A percentile compares a stretch with the other conserved stretches of the same genome.
Conservation (phyloP, 305 asterid species). For the Petunia hybrid region DNA sequence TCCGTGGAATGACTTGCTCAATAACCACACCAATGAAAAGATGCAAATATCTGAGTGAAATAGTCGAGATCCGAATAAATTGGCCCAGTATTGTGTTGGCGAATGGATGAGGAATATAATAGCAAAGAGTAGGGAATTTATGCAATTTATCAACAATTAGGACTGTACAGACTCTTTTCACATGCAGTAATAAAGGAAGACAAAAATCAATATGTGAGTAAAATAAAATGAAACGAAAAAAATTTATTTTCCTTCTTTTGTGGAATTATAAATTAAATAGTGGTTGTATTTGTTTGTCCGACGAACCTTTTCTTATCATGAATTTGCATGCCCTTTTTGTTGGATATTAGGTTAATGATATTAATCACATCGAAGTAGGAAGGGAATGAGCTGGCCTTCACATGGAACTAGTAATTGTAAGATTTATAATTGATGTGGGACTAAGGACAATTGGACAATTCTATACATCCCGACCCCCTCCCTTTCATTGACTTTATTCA, state of each 20-base stretch:
- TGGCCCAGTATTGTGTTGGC: background rate
- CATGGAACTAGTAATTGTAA: conserved; percentile 24
- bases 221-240: background rate
- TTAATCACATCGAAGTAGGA: conserved; percentile 26
- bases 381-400: conserved; percentile 30
- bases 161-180: background rate
- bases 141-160: conserved; percentile 9
- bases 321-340: background rate
- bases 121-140: background rate
- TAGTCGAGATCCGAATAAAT: background rate
- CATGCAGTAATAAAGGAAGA: background rate
- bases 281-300: background rate
- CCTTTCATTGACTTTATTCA: conserved; percentile 24
- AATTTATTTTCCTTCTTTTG: background rate
- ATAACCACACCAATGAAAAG: too few species aligned
- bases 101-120: background rate
- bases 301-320: background rate
- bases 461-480: background rate
- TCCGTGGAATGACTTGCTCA: too few species aligned
- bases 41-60: background rate
- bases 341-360: conserved; percentile 17
- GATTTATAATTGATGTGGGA: conserved; percentile 23
- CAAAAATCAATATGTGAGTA: background rate
- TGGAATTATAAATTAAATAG: background rate
- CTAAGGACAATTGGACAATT: conserved; percentile 20